Base-by-base conservation (phyloP, 139 green algal species). In the Astrephomene gubernaculifera region DNA sequence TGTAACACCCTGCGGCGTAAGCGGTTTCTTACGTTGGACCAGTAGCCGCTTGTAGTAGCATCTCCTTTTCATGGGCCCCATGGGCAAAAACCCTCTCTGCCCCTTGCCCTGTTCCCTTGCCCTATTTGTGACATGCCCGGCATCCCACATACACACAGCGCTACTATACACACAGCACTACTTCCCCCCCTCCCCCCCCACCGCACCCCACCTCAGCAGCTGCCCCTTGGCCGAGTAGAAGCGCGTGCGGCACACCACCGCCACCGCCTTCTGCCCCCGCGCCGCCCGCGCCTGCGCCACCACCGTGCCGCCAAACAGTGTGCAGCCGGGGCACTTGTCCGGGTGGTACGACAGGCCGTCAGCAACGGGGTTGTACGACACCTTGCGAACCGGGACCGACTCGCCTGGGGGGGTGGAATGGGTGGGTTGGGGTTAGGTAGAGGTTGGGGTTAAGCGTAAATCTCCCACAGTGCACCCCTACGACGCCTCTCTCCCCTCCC, bases 161-260 rank as follows among this genome's bases (percentile, higher is more conserved):
- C 49, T 57, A 25, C 49, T 17, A 12, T 17, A 57, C 49, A 57
- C 49, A 57, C 49, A 57, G 12, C 57, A 19, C 17, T 24, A 65
- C 57, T 8, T 5, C 57, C 57, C 57, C 64, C n/a, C 29, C 39
- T 21, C 29, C 69, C 39, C 69, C 17, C 7, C 5, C 70, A 35
- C 68, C 21, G 27, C 43, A 24, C 22, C 86, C 22, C 81, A 92
- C 78, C 90, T 65, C 25, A 96, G 82, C 75, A 96, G 91, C 88
- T 95, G 90, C 19, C 93, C 93, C 87, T 96, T 96, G 72, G 93
- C 92, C 22, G 86, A 92, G 88, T 90, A 93, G 73, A 96, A 96
- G 29, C 89, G 81, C 49, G 93, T 94, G 54, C 92, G 89, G 33
- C 86, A 87, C 36, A 96, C 93, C 88, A 96, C 88, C 0, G 76